Evolutionary conservation across 2,329 filamentous ascomycete species (phyloP), one percentile per base, ranked within the genome.

Genomic region (Colletotrichum plurivorum): DNA sequence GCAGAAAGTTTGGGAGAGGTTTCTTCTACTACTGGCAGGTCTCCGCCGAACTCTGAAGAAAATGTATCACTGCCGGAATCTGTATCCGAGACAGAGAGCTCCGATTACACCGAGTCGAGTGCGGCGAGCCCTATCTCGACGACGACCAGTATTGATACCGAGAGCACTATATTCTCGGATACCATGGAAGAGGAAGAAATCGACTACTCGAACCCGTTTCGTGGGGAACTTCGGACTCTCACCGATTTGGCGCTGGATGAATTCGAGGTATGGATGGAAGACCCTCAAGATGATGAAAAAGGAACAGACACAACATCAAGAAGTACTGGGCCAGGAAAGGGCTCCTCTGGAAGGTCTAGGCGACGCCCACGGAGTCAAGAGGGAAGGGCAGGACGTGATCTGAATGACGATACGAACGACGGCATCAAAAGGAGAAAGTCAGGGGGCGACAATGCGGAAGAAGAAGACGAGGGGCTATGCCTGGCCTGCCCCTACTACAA

Each of bases 401-500:
- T n/a, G 16, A 7, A 48, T n/a, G 45, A 48, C 8, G 45, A n/a
- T 1, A 7, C 45, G 9, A 18, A 6, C 18, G 45, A 48, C 45
- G 45, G 45, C 9, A 48, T 9, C 45, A 48, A 48, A 10, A n/a
- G 45, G 9, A 15, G 18, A 4, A 48, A 20, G 45, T 48, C 45
- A 48, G 18, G 45, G 45, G 45, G 45, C 2, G 27, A 31, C 45
- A 20, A 20, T 16, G 45, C 16, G 3, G 45, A 48, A 4, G 45
- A 48, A 18, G 45, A 48, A 7, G 10, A 20, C 6, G 45, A 48
- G n/a, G 45, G 41, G 3, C 9, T 43, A 7, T n/a, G 22, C 3
- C 27, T 63, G 5, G 56, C 41, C 5, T 67, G 58, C 4, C 58
- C 58, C 0, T 63, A 53, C 6, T 67, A 63, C n/a, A 67, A 45